Evolutionary conservation across 1,139 yeast genomes (phyloP), one percentile per base, ranked within the genome.

Genomic region (Eremothecium cymbalariae): DNA sequence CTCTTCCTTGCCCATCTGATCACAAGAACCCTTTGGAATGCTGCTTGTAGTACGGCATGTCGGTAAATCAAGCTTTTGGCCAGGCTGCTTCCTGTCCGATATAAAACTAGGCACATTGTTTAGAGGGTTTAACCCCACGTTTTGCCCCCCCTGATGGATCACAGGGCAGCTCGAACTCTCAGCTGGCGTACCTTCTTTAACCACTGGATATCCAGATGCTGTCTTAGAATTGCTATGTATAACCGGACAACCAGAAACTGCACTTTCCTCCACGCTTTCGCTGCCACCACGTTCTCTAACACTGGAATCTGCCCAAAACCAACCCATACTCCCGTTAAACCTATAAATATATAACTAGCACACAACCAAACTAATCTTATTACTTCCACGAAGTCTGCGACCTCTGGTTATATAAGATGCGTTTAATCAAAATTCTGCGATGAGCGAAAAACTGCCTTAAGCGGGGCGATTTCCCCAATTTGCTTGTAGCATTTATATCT

Each of bases 91-190:
- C 34, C 71, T 72, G 1, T 76, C 65, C 2, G 93, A 71, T 12
- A 86, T 63, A 37, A 69, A 68, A 46, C 68, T 65, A 1, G 98
- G 97, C 94, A 90, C 88, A 57, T 84, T 84, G 58, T 90, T 90
- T 50, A 83, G 59, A 3, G 95, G 95, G 43, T 79, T 64, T 2
- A 67, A 55, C 15, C 63, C 67, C 13, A 55, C 63, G 9, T 50
- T 52, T n/a, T n/a, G n/a, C 2, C 32, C 31, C n/a, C 42, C 39
- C 49, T 47, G 45, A 48, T 54, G 61, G 51, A 57, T 59, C 43
- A 62, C 61, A 4, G 70, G 72, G 50, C 68, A 65, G 18, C 43
- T 52, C 46, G 38, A 51, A 11, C 12, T 21, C 24, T 21, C 24
- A 8, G 22, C 22, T 13, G n/a, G 24, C 24, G 24, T 13, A 11